Conservation (phyloP, 148 eudicot genomes). For the Selenicereus undatus region DNA sequence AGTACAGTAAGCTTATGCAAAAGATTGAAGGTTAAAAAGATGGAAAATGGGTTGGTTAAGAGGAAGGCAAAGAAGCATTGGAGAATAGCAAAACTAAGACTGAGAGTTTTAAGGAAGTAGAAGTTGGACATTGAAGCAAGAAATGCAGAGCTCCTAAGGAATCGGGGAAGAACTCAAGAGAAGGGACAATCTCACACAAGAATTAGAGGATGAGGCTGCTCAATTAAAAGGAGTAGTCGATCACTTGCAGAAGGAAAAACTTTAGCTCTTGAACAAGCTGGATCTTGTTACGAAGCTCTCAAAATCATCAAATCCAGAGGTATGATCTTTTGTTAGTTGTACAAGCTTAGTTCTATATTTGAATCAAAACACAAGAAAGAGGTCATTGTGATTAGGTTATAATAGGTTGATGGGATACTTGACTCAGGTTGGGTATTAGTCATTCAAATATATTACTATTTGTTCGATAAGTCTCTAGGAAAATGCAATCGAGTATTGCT, state of each 20-base stretch:
- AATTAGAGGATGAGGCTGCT: slow-evolving; percentile 31
- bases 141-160: slow-evolving; percentile 28
- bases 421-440: neutral
- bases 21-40: slow-evolving; percentile 26
- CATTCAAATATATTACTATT: neutral
- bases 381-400: neutral
- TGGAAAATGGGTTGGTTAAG: slow-evolving; percentile 35
- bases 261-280: slow-evolving; percentile 26
- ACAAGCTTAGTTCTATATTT: neutral
- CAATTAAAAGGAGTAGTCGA: slow-evolving; percentile 30
- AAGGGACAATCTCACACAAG: slow-evolving; percentile 15
- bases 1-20: slow-evolving; percentile 23
- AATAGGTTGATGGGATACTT: neutral
- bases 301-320: slow-evolving; percentile 25
- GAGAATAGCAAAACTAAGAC: slow-evolving; percentile 28
- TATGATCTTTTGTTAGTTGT: neutral
- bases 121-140: slow-evolving; percentile 32
- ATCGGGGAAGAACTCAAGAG: slow-evolving; percentile 28
- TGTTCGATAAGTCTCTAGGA: too few relatives aligned
- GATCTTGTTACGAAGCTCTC: slow-evolving; percentile 21
- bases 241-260: slow-evolving; percentile 39
- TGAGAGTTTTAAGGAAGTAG: slow-evolving; percentile 22
- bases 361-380: neutral
- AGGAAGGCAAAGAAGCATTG: slow-evolving; percentile 42
- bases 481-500: too few relatives aligned